Evolutionary conservation across 371 early-diverging fungal genomes (phyloP).

Genomic region (Apophysomyces variabilis): DNA sequence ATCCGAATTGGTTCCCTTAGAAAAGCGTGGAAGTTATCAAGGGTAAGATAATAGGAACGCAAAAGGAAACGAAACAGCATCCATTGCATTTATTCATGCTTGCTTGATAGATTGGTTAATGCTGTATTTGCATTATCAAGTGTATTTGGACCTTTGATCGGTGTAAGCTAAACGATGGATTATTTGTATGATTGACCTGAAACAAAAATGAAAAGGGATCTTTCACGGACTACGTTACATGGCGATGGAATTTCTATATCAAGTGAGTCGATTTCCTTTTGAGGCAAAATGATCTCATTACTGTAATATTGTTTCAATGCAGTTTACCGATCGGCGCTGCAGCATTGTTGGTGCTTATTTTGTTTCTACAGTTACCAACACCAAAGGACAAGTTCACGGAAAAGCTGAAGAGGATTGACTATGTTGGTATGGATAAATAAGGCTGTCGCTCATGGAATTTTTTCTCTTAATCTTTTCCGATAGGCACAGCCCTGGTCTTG

Average conservation of each 20-base stretch:
- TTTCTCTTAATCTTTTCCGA: constrained; percentile 17
- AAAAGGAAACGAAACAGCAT: neutral
- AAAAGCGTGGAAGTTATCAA: constrained; percentile 63
- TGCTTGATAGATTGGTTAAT: constrained; percentile 35
- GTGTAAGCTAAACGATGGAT: constrained; percentile 21
- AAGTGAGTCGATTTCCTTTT: constrained; percentile 28
- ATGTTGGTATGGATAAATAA: constrained; percentile 22
- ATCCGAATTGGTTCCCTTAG: constrained; percentile 60
- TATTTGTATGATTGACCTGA: too few species aligned
- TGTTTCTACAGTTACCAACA: constrained; percentile 35
- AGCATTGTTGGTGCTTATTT: constrained; percentile 37
- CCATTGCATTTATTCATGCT: neutral
- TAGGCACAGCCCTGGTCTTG: constrained; percentile 44
- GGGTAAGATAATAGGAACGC: constrained; percentile 31
- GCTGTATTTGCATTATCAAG: constrained; percentile 54
- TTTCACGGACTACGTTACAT: constrained; percentile 42
- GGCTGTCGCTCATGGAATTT: neutral
- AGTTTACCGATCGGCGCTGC: constrained; percentile 54
- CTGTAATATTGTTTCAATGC: constrained; percentile 9
- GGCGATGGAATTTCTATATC: constrained; percentile 56
- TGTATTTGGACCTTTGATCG: constrained; percentile 53
- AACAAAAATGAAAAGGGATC: constrained; percentile 27
- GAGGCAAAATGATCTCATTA: neutral
- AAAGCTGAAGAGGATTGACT: constrained; percentile 50
- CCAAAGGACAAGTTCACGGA: constrained; percentile 35